Evolutionary conservation across 139 green algal species (phyloP).

Genomic region (Picochlorum costavermella): DNA sequence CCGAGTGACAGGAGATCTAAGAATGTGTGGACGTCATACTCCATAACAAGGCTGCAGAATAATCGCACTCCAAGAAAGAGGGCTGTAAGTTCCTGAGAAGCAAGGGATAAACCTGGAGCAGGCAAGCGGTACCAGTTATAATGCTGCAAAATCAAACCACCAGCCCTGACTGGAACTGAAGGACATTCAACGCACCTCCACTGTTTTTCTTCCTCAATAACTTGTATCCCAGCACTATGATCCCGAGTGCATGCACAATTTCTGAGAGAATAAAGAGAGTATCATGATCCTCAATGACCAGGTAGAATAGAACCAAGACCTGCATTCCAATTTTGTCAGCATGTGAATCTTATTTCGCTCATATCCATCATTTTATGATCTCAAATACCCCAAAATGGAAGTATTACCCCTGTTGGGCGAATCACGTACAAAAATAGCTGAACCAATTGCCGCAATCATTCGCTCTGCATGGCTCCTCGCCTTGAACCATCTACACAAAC

Average conservation of each 20-base stretch:
- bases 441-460: conserved; percentile 32
- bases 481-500: conserved; percentile 55
- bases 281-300: conserved; percentile 95
- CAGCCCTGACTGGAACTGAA: background rate
- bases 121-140: background rate
- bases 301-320: conserved; percentile 56
- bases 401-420: background rate
- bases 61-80: conserved; percentile 85
- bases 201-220: conserved; percentile 76
- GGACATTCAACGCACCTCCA: conserved; percentile 48
- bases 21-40: conserved; percentile 98
- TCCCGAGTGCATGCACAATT: conserved; percentile 85
- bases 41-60: conserved; percentile 97
- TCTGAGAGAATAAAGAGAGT: conserved; percentile 94
- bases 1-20: conserved; percentile 83
- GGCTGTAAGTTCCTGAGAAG: conserved; percentile 85
- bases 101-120: conserved; percentile 74
- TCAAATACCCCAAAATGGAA: background rate
- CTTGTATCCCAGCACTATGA: conserved; percentile 89
- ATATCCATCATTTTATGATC: background rate
- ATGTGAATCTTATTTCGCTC: background rate
- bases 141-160: background rate
- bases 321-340: conserved; percentile 9
- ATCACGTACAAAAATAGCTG: conserved; percentile 45
- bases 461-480: conserved; percentile 50